Evolutionary conservation across 345 rosid species (phyloP).

Genomic region (rapeseed (Brassica napus)): Da-Ae NC_063446.1:31442501-31443000

Average conservation of each 20-base stretch:
- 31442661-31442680: too few relatives aligned
- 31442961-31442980: too few relatives aligned
- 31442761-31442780: neutral
- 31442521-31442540: constrained; percentile 94
- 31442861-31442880: neutral
- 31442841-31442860: neutral
- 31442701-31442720: constrained; percentile 1
- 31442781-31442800: neutral
- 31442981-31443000: too few relatives aligned
- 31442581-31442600: constrained; percentile 85
- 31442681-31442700: constrained; percentile 49
- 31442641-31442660: too few relatives aligned
- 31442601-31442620: constrained; percentile 94
- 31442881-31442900: neutral
- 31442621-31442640: constrained; percentile 66
- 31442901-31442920: neutral
- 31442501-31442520: constrained; percentile 95
- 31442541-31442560: constrained; percentile 97
- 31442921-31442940: too few relatives aligned
- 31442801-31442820: neutral
- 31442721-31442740: too few relatives aligned
- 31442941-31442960: too few relatives aligned
- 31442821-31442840: neutral
- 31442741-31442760: neutral
- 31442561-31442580: constrained; percentile 96